Base-by-base conservation (phyloP, 345 rosid species). In the Brassica carinata region DNA sequence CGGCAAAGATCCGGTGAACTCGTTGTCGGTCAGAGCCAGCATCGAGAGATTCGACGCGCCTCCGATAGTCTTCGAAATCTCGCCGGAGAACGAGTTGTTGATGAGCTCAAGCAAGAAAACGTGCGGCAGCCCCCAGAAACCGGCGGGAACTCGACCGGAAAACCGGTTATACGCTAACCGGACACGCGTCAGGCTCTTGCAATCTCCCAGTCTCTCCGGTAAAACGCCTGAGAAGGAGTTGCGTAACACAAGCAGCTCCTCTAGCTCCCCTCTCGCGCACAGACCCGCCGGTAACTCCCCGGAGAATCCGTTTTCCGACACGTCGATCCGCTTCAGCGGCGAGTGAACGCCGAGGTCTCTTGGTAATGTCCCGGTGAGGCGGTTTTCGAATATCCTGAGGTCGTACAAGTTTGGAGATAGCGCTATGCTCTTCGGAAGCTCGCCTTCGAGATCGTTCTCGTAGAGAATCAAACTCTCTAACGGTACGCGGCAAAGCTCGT, bases 71-170 rank as follows among this genome's bases (percentile, higher is more conserved):
- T 85, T 89, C 7, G 87, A 85, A 18, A 96, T 85, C 38, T 79
- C 82, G 0, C 99, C 99, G 1, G 97, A 87, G 3, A 96, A 79
- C 29, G 87, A 86, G 76, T 94, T 94, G 62, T 83, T 85, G 1
- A 67, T 72, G 1, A 94, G 89, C 76, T 94, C 98, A 38, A 94
- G 87, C 76, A 96, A 83, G 67, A 80, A 87, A 7, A 91, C 97
- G 23, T 78, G 93, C 18, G 99, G 98, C 78, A 96, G 77, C 1
- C 98, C 98, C 99, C 98, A 96, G 65, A 96, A 83, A 4, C 90
- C 89, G n/a, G 84, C 7, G 5, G 99, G 98, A 62, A 94, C 86
- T 64, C 78, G 86, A 5, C 98, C 98, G 26, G 97, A 87, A 17
- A 96, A 83, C 59, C 53, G 83, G 86, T 96, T 96, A 72, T 76